Base-by-base conservation (phyloP, 257 asterid genomes). In the Jaltomata sinuosa region DNA sequence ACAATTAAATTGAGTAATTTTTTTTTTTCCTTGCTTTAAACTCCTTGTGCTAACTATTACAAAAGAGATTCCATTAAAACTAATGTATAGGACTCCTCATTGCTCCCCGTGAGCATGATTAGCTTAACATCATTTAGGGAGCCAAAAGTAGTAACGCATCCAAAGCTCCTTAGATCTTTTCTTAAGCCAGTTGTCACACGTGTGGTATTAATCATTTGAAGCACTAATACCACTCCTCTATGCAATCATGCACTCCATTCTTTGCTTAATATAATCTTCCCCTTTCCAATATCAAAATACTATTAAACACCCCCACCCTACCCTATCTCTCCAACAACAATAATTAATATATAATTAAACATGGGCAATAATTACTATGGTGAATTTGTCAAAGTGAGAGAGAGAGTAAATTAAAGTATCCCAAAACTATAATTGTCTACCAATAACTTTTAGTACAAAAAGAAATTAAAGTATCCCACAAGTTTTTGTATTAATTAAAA, bases 131-230 rank as follows among this genome's bases (percentile, higher is more conserved):
- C 87, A 85, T 85, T 86, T 67, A 25, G 89, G 89, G 89, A 91
- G 88, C 88, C 89, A 87, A 88, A 85, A 83, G 89, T 85, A 81
- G 14, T 81, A 81, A 81, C 11, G 31, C 55, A 83, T 53, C 85
- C 16, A 36, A 31, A 38, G 71, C 7, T 21, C 19, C 40, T 82
- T 53, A 79, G 89, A 88, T 84, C 86, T 87, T 82, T 84, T 81
- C 84, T 85, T 89, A 88, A 81, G 86, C 95, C 93, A 90, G 97
- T 91, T 90, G 97, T 87, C 95, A 90, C 95, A 89, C 95, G 97
- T 89, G 93, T 89, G 97, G 89, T 80, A 79, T 38, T 84, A 89
- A 94, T 94, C 92, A 94, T 94, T 92, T 84, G 89, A 85, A 90
- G 85, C 97, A 92, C 97, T 87, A 87, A 87, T 83, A 83, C 87